phyloP scores from a whole-genome alignment of 108 stramenopile genomes.

The Bacterosira constricta region DNA sequence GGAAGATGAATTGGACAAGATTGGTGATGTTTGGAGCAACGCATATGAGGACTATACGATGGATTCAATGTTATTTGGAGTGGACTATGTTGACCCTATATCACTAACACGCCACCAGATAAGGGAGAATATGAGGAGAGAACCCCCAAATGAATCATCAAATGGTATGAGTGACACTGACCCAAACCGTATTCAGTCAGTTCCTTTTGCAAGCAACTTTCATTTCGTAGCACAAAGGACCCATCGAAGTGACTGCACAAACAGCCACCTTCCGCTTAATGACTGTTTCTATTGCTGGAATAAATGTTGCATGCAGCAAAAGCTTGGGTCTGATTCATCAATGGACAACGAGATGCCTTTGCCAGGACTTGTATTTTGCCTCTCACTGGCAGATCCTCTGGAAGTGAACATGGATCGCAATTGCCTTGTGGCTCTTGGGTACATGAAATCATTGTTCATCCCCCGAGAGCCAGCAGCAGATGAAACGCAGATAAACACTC shows the following conservation, averaged over 20 bases:
- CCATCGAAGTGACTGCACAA: constrained; percentile 46
- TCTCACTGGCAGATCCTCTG: constrained; percentile 64
- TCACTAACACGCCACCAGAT: constrained; percentile 44
- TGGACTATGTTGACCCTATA: constrained; percentile 69
- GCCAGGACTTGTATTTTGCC: constrained; percentile 69
- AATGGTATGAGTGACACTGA: constrained; percentile 38
- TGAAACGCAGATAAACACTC: constrained; percentile 11
- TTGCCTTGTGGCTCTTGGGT: constrained; percentile 53
- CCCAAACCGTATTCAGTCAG: constrained; percentile 64
- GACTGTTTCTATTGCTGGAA: constrained; percentile 63
- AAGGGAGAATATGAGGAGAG: constrained; percentile 22
- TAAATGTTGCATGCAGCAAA: constrained; percentile 13
- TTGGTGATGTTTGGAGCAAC: constrained; percentile 29
- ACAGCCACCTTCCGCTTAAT: constrained; percentile 59
- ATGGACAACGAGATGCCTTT: constrained; percentile 63
- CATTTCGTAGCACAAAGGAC: constrained; percentile 63
- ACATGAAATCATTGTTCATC: constrained; percentile 51
- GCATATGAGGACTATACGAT: constrained; percentile 62
- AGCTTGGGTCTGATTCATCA: not conserved
- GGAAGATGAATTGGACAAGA: constrained; percentile 28
- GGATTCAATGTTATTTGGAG: constrained; percentile 73
- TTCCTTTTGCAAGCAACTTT: constrained; percentile 61
- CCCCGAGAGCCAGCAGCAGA: not conserved
- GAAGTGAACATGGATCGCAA: constrained; percentile 77
- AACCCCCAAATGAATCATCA: constrained; percentile 15